Conservation (phyloP, 306 rosid species). For the Castanea crenata region DNA sequence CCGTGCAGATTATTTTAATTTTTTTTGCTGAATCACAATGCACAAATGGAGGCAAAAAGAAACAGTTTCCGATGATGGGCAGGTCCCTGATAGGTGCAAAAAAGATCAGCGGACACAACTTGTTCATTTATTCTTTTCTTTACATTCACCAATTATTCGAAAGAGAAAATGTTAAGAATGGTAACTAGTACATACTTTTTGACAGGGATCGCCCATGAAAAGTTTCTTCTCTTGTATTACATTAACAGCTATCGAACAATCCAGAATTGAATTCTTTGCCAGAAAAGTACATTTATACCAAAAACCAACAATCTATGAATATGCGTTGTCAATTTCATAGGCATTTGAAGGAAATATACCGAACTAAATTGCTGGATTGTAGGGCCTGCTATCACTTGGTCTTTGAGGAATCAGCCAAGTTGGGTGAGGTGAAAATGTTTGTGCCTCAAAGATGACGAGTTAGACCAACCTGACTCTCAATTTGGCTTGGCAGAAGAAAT, state of each 20-base stretch:
- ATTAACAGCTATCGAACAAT: neutral
- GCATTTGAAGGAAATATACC: neutral
- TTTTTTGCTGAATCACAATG: neutral
- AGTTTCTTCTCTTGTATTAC: neutral
- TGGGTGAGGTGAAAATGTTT: neutral
- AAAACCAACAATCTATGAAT: neutral
- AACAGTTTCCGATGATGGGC: neutral
- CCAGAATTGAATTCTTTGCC: constrained; percentile 12
- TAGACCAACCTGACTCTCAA: neutral
- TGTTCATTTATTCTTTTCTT: neutral
- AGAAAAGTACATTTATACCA: constrained; percentile 6
- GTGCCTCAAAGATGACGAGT: neutral
- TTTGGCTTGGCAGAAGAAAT: neutral
- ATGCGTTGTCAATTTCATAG: constrained; percentile 15
- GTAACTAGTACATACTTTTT: constrained; percentile 2
- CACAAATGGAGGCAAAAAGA: neutral
- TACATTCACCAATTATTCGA: neutral
- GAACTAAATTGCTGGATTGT: constrained; percentile 4
- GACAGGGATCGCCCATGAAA: constrained; percentile 10
- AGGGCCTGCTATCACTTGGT: neutral
- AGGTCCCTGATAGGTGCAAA: too few species aligned
- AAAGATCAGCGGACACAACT: neutral
- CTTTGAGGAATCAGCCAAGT: neutral
- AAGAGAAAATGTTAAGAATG: neutral
- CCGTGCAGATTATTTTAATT: too few species aligned